Conservation (phyloP, 73 alveolate genomes). For the Paramecium sexaurelia region DNA sequence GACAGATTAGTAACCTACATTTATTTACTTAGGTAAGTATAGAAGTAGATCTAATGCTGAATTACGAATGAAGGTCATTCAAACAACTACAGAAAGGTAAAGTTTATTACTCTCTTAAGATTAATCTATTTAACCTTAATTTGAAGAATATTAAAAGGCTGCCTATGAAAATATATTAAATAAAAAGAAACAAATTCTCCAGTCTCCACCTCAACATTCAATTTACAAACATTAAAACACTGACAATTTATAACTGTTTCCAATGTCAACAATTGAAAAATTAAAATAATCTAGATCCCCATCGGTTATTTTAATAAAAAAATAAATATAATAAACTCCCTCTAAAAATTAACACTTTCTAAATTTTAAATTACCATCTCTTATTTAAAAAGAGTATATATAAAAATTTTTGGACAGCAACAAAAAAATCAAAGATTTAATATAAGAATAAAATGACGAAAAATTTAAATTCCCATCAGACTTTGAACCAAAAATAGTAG, state of each 20-base stretch:
- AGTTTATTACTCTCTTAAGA: background rate
- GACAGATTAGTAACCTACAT: background rate
- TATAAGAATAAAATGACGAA: background rate
- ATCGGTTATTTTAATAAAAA: background rate
- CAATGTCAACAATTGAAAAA: background rate
- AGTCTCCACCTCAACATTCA: background rate
- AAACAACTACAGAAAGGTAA: background rate
- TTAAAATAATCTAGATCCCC: slow-evolving; percentile 3
- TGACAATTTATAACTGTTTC: background rate
- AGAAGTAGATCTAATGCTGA: slow-evolving; percentile 31
- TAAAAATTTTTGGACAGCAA: background rate
- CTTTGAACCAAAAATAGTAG: slow-evolving; percentile 12
- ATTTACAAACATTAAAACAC: background rate
- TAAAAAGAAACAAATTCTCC: background rate
- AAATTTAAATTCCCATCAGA: slow-evolving; percentile 6
- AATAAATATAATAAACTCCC: background rate
- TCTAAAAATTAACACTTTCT: background rate
- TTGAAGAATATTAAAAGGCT: background rate
- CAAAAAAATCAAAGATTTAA: background rate
- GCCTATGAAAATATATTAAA: background rate
- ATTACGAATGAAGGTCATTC: background rate
- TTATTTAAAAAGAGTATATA: background rate
- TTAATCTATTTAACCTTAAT: background rate
- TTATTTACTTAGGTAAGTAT: background rate
- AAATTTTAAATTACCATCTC: slow-evolving; percentile 18